Base-by-base conservation (phyloP, 345 rosid genomes). In the Psidium guajava region DNA sequence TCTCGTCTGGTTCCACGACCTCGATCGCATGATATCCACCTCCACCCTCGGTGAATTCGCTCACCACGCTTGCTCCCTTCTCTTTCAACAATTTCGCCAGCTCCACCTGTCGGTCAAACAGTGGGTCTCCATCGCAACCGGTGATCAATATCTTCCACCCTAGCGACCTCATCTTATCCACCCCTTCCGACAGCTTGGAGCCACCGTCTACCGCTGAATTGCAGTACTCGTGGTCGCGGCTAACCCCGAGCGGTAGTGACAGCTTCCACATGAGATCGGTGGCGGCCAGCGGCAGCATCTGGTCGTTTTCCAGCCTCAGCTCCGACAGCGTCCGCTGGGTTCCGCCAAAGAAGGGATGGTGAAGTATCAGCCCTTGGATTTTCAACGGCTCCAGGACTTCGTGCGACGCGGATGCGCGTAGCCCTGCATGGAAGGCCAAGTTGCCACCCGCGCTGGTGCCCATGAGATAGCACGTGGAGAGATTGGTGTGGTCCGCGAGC, bases 261-360 rank as follows among this genome's bases (percentile, higher is more conserved):
- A 93, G 81, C 15, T 92, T 89, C 98, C 95, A 95, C 89, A 93
- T 84, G 44, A 92, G 49, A 47, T 94, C 94, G 21, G 9, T 47
- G 13, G 81, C 85, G 1, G 42, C 20, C 1, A 64, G 86, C 1
- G 95, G 94, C 32, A 92, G 54, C 15, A 44, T 1, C 10, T 42
- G 85, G 61, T 90, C 86, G 81, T 90, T 83, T 21, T 1, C 84
- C 20, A 89, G 49, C 69, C 88, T 88, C 28, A 91, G 52, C 88
- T 95, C 98, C 4, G 95, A 91, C 56, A 18, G 89, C 1, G 88
- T 85, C 80, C 96, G 84, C 49, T 85, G 84, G 53, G 16, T 55
- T 40, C 96, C 98, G 27, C 98, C 94, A 44, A 95, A 94, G 90
- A 91, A 93, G 1, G 96, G 91, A 6, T 92, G 93, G 80, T 91